These are phyloP conservation scores for Leccinum imitatum DNA, from an alignment of 768 basidiomycete species.

Conservation along the genomic window DNA sequence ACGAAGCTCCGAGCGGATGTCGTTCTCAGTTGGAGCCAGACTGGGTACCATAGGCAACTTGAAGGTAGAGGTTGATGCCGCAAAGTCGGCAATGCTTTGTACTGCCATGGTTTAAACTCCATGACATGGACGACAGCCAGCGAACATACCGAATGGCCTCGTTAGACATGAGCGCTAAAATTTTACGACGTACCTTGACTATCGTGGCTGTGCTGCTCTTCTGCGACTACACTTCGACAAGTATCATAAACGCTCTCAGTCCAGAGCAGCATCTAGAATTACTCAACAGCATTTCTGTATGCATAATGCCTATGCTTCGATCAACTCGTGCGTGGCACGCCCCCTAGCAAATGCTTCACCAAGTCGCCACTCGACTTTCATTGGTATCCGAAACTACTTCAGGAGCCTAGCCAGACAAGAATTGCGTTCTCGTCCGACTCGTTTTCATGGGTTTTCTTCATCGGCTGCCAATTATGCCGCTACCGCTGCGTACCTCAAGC, in stretches of 20 bases:
- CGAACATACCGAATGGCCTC: too few species aligned
- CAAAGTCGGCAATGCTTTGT: too few species aligned
- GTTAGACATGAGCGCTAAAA: too few species aligned
- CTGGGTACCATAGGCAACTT: too few species aligned
- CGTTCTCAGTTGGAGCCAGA: too few species aligned
- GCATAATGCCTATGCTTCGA: constrained; percentile 12
- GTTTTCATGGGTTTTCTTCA: constrained; percentile 15
- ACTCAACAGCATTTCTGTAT: constrained; percentile 4
- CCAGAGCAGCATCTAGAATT: not conserved
- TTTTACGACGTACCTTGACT: not conserved
- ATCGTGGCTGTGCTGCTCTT: constrained; percentile 19
- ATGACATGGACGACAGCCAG: too few species aligned
- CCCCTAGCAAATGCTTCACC: constrained; percentile 7
- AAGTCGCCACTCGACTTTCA: constrained; percentile 24
- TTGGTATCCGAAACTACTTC: constrained; percentile 34
- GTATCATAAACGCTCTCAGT: not conserved
- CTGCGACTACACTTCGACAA: not conserved
- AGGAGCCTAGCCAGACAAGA: constrained; percentile 15
- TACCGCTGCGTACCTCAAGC: constrained; percentile 12
- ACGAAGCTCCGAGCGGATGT: too few species aligned
- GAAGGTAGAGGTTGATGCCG: too few species aligned
- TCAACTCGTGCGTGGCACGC: constrained; percentile 3
- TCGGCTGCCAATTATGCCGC: constrained; percentile 9
- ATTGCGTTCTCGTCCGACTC: not conserved
- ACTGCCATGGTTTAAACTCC: too few species aligned